Percentiles rank a stretch among this genome's conserved stretches.
Evolutionary conservation across 1,139 yeast species (phyloP).

Genomic region (Lodderomyces pseudojiufengensis): DNA sequence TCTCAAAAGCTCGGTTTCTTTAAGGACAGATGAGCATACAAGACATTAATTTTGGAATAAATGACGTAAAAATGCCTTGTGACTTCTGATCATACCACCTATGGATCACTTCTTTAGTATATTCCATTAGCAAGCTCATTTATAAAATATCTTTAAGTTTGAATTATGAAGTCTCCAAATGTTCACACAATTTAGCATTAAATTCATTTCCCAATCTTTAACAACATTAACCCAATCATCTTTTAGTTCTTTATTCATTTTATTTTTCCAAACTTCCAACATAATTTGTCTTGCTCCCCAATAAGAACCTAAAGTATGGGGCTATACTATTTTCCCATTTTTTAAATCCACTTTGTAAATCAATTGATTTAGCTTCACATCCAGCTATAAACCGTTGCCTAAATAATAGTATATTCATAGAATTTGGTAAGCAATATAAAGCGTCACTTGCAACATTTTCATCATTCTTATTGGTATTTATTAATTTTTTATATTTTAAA

Average conservation of each 20-base stretch:
- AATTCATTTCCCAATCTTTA: slow-evolving; percentile 80
- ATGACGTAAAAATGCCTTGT: no score
- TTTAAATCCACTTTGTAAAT: slow-evolving; percentile 63
- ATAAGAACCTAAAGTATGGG: slow-evolving; percentile 69
- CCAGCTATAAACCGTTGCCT: slow-evolving; percentile 94
- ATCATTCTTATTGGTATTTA: slow-evolving; percentile 42
- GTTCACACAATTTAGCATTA: slow-evolving; percentile 70
- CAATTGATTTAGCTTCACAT: slow-evolving; percentile 64
- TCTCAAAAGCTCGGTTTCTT: no score
- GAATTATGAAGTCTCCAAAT: no score
- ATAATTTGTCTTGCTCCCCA: slow-evolving; percentile 84
- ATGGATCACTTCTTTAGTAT: no score
- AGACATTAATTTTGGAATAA: no score
- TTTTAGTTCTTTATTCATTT: slow-evolving; percentile 52
- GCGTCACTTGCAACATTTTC: slow-evolving; percentile 75
- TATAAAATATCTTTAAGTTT: no score
- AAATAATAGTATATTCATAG: slow-evolving; percentile 73
- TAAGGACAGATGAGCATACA: no score
- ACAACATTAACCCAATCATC: slow-evolving; percentile 80
- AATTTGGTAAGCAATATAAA: slow-evolving; percentile 79
- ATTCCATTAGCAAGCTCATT: no score
- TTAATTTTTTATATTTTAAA: slow-evolving; percentile 43
- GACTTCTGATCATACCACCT: no score
- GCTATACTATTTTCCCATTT: slow-evolving; percentile 82
- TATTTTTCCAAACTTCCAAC: slow-evolving; percentile 83